Percentiles rank a stretch among this genome's conserved stretches.
These are phyloP conservation scores for Candida hungchunana DNA, from an alignment of 805 yeast genomes.

Conservation along the genomic window DNA sequence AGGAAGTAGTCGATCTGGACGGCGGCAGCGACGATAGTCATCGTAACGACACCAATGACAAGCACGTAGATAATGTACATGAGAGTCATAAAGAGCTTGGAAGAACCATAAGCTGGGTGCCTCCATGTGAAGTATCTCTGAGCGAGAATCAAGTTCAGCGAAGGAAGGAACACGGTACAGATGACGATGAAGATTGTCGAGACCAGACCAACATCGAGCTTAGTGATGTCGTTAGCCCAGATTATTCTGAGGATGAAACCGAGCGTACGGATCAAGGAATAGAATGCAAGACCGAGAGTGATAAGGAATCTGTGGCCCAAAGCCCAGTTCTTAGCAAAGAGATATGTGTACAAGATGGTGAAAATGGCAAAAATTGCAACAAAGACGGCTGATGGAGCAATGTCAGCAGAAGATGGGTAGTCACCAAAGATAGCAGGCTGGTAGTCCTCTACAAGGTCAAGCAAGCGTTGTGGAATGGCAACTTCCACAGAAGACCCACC, in stretches of 20 bases:
- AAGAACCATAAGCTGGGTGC: slow-evolving; percentile 66
- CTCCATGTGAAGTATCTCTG: slow-evolving; percentile 75
- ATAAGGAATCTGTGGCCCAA: slow-evolving; percentile 59
- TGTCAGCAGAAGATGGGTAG: slow-evolving; percentile 49
- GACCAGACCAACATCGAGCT: slow-evolving; percentile 47
- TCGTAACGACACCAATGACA: slow-evolving; percentile 52
- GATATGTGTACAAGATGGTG: slow-evolving; percentile 37
- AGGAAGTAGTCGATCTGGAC: slow-evolving; percentile 57
- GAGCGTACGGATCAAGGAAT: slow-evolving; percentile 48
- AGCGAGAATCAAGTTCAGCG: slow-evolving; percentile 60
- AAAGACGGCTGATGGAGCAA: slow-evolving; percentile 58
- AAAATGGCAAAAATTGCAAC: slow-evolving; percentile 49
- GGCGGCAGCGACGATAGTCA: slow-evolving; percentile 63
- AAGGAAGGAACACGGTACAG: slow-evolving; percentile 54
- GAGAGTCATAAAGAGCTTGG: slow-evolving; percentile 41
- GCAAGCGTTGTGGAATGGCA: slow-evolving; percentile 14
- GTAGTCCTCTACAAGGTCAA: slow-evolving; percentile 17
- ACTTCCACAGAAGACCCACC: slow-evolving; percentile 10
- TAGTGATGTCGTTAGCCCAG: slow-evolving; percentile 51
- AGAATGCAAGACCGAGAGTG: slow-evolving; percentile 49
- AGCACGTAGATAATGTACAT: slow-evolving; percentile 50
- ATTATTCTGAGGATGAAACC: slow-evolving; percentile 57
- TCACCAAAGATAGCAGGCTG: slow-evolving; percentile 60
- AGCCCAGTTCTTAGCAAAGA: slow-evolving; percentile 44
- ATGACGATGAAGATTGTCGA: slow-evolving; percentile 53